Conservation (phyloP, 352 stramenopile species). For the Sclerospora graminicola region DNA sequence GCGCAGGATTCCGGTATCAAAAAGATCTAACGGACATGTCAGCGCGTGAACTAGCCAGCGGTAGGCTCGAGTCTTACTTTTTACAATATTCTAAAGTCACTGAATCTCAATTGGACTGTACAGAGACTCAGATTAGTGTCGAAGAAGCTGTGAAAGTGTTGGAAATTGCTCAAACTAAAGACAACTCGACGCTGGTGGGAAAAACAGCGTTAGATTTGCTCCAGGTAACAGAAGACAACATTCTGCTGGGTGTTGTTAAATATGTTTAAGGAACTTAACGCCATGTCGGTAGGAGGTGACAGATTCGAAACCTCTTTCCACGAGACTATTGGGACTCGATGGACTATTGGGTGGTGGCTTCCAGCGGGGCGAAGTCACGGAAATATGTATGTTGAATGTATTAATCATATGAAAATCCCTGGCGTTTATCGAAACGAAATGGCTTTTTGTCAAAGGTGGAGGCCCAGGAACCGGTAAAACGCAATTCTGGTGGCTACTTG, state of each 20-base stretch:
- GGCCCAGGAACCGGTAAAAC: conserved; percentile 66
- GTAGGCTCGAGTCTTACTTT: conserved; percentile 7
- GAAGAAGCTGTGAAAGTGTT: conserved; percentile 26
- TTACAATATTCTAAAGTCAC: background rate
- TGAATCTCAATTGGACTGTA: background rate
- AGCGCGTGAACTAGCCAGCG: conserved; percentile 45
- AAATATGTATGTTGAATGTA: conserved; percentile 43
- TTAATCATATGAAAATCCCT: background rate
- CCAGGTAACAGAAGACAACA: conserved; percentile 12
- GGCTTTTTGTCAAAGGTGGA: conserved; percentile 22
- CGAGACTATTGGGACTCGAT: conserved; percentile 37
- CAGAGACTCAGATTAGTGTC: conserved; percentile 33
- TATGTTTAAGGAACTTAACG: too few relatives aligned
- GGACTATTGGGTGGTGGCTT: conserved; percentile 53
- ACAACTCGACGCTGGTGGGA: conserved; percentile 12
- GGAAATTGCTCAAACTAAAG: conserved; percentile 8
- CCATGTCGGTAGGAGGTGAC: conserved; percentile 23
- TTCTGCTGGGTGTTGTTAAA: background rate
- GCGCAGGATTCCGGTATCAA: conserved; percentile 50
- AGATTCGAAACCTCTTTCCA: conserved; percentile 26
- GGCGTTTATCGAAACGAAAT: too few relatives aligned
- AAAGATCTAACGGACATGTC: conserved; percentile 38
- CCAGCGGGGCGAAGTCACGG: conserved; percentile 56
- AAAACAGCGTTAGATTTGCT: conserved; percentile 35
- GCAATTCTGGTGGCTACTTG: conserved; percentile 39